Conservation (phyloP, 768 basidiomycete genomes). For the Mycena filopes region DNA sequence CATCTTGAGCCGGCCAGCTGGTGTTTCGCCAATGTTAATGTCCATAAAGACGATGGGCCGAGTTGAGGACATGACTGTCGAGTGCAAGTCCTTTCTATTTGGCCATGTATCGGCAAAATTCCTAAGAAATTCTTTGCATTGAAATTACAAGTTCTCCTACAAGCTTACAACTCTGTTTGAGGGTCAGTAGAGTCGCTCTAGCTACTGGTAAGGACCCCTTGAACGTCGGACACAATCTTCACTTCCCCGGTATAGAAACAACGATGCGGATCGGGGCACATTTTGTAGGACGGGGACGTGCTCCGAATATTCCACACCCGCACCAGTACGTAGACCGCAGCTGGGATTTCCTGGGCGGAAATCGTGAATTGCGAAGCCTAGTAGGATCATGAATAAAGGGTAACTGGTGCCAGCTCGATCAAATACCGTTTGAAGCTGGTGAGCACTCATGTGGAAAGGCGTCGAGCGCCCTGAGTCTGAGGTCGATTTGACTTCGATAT, state of each 20-base stretch:
- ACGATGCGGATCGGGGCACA: constrained; percentile 5
- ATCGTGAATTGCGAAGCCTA: constrained; percentile 1
- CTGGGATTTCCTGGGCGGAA: neutral
- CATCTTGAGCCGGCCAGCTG: constrained; percentile 95
- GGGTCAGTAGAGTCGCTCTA: neutral
- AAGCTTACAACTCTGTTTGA: constrained; percentile 1
- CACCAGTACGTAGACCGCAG: constrained; percentile 3
- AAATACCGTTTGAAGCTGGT: constrained; percentile 38
- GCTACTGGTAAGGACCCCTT: neutral
- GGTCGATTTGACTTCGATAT: constrained; percentile 43
- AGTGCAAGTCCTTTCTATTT: no score
- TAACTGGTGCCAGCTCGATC: no score
- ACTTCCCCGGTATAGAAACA: neutral
- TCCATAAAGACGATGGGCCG: constrained; percentile 98
- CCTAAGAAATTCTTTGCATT: no score
- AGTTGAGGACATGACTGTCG: constrained; percentile 41
- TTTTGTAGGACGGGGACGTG: neutral
- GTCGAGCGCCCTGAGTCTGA: constrained; percentile 20
- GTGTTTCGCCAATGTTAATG: constrained; percentile 95
- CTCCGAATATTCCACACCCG: constrained; percentile 12
- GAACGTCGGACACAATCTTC: constrained; percentile 4
- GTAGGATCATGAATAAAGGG: neutral
- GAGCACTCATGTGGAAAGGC: constrained; percentile 38
- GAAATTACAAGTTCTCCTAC: no score
- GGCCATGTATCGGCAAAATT: no score